Percentiles rank a stretch among this genome's conserved stretches.
These are phyloP conservation scores for Penicillium crystallinum DNA, from an alignment of 495 filamentous ascomycete species.

Conservation along the genomic window DNA sequence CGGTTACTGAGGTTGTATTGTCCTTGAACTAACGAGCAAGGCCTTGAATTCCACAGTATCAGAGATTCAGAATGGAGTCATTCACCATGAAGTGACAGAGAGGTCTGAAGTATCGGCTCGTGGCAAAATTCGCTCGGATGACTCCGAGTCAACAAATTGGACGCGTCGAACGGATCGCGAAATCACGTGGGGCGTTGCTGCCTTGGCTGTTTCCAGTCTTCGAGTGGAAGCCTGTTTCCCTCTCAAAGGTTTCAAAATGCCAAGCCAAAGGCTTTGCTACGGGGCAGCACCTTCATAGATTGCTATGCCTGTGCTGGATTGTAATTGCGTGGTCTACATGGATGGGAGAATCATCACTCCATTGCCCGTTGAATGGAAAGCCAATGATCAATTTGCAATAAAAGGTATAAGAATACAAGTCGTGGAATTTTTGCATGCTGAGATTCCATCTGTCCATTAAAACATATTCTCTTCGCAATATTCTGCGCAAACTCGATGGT, in stretches of 20 bases:
- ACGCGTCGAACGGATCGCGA: constrained; percentile 41
- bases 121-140: constrained; percentile 19
- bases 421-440: not conserved
- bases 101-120: constrained; percentile 8
- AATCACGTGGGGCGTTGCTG: constrained; percentile 32
- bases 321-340: not conserved
- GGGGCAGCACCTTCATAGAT: too few relatives aligned
- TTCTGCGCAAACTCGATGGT: not conserved
- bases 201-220: constrained; percentile 7
- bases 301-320: not conserved
- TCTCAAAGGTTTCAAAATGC: not conserved
- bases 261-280: not conserved
- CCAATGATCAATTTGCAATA: constrained; percentile 4
- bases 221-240: not conserved
- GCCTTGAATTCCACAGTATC: not conserved
- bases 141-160: constrained; percentile 15
- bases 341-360: not conserved
- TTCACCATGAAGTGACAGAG: not conserved
- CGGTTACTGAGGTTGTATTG: not conserved
- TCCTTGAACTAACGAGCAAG: not conserved
- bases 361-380: not conserved
- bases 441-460: not conserved
- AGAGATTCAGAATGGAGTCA: too few relatives aligned
- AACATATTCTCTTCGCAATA: not conserved
- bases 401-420: constrained; percentile 13